Conservation (phyloP, 345 rosid genomes). For the Laguncularia racemosa region DNA sequence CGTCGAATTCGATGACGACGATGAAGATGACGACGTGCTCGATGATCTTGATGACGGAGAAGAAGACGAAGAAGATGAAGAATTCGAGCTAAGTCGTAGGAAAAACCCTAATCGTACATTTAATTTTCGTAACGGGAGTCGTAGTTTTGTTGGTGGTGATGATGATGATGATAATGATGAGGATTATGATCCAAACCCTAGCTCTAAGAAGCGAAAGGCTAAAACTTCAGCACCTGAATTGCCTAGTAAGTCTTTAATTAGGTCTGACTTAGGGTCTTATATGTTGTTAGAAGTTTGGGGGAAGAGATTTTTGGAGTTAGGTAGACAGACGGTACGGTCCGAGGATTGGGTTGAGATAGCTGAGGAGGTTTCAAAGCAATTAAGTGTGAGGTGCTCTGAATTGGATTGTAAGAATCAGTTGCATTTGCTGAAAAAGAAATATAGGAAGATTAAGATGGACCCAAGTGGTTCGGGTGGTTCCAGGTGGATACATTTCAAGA, state of each 20-base stretch:
- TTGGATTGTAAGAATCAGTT: slow-evolving; percentile 39
- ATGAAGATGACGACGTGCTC: slow-evolving; percentile 10
- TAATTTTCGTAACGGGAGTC: slow-evolving; percentile 6
- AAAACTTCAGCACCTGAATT: slow-evolving; percentile 13
- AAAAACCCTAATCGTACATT: background rate
- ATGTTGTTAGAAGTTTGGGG: slow-evolving; percentile 56
- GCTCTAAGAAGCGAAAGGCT: slow-evolving; percentile 25
- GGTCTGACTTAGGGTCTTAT: slow-evolving; percentile 38
- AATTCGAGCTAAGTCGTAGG: slow-evolving; percentile 1
- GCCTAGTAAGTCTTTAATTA: slow-evolving; percentile 2
- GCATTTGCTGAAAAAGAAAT: slow-evolving; percentile 40
- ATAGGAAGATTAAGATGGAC: slow-evolving; percentile 32
- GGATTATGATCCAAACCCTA: slow-evolving; percentile 24
- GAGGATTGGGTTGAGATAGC: slow-evolving; percentile 52
- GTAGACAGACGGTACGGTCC: slow-evolving; percentile 43
- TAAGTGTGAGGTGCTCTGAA: slow-evolving; percentile 19
- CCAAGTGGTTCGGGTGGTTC: slow-evolving; percentile 19
- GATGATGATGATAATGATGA: slow-evolving; percentile 16
- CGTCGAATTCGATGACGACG: slow-evolving; percentile 15
- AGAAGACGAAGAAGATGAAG: slow-evolving; percentile 15
- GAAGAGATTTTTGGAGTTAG: slow-evolving; percentile 41
- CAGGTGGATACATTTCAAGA: slow-evolving; percentile 39
- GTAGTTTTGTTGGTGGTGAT: slow-evolving; percentile 3
- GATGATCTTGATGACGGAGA: slow-evolving; percentile 6
- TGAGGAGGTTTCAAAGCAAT: slow-evolving; percentile 35